phyloP scores from a whole-genome alignment of 2,329 filamentous ascomycete genomes.

The Fusarium vanettenii region DNA sequence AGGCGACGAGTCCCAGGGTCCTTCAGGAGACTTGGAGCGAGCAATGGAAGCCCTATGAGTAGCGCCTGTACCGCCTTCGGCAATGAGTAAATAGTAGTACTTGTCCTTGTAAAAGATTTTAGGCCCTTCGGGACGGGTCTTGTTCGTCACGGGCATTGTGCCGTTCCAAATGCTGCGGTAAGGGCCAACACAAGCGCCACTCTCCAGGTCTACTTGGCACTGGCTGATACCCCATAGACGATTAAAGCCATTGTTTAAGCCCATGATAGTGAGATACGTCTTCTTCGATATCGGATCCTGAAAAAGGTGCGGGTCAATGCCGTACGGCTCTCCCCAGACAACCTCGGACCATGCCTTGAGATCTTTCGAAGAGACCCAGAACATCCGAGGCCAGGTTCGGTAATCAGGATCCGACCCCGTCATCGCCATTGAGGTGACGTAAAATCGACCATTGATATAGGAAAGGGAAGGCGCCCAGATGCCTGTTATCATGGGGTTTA shows the following conservation, averaged over 20 bases:
- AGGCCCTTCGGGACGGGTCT: conserved; percentile 12
- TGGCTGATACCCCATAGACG: conserved; percentile 18
- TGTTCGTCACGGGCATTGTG: conserved; percentile 1
- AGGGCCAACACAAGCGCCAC: conserved; percentile 8
- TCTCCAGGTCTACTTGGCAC: conserved; percentile 14
- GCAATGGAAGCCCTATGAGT: conserved; percentile 18
- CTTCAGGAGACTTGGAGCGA: conserved; percentile 19
- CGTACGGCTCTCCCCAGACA: conserved; percentile 18
- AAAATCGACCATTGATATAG: conserved; percentile 15
- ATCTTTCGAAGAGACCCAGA: conserved; percentile 14
- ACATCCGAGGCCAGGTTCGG: conserved; percentile 8
- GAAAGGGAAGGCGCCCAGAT: conserved; percentile 17
- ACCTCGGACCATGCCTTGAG: conserved; percentile 23
- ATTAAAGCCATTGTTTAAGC: conserved; percentile 10
- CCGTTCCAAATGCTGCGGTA: conserved; percentile 23
- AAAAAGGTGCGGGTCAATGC: conserved; percentile 22
- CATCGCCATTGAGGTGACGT: conserved; percentile 16
- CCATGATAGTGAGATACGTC: conserved; percentile 16
- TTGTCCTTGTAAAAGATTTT: conserved; percentile 19
- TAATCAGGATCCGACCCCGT: conserved; percentile 7
- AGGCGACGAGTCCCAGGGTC: conserved; percentile 40
- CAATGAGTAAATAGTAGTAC: conserved; percentile 25
- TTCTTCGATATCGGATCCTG: conserved; percentile 16
- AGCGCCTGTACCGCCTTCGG: conserved; percentile 18
- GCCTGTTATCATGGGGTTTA: background rate